These are phyloP conservation scores for Calocera cornea DNA, from an alignment of 768 basidiomycete genomes.

Conservation along the genomic window DNA sequence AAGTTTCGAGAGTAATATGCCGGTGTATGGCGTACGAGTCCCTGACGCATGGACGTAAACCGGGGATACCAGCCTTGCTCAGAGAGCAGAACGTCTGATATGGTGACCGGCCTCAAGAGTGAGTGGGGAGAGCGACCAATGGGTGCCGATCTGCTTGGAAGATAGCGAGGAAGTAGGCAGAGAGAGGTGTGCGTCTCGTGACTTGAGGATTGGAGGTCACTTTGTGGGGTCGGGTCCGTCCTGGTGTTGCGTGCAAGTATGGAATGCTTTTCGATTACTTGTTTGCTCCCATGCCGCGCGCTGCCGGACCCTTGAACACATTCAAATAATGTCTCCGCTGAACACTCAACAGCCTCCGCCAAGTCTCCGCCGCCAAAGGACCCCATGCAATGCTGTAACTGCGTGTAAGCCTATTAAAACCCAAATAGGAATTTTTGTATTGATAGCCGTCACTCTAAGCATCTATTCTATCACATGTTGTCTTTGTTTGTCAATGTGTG, in stretches of 20 bases:
- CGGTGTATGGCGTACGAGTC: neutral
- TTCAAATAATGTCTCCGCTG: too few species aligned
- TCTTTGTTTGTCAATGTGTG: too few species aligned
- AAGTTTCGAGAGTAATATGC: neutral
- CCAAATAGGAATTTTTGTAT: too few species aligned
- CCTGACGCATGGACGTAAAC: conserved; percentile 4
- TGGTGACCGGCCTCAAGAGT: neutral
- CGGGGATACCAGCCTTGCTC: neutral
- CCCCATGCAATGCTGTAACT: too few species aligned
- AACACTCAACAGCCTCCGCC: too few species aligned
- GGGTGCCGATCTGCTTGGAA: neutral
- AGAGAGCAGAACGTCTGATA: neutral
- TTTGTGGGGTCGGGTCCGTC: neutral
- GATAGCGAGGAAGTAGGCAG: neutral
- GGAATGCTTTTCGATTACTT: too few species aligned
- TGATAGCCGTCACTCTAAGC: too few species aligned
- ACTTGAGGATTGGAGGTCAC: neutral
- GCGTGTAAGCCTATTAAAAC: too few species aligned
- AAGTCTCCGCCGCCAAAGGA: too few species aligned
- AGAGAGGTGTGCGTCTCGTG: neutral
- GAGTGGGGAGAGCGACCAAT: neutral
- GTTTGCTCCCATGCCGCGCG: too few species aligned
- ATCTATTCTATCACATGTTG: too few species aligned
- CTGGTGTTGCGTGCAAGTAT: neutral
- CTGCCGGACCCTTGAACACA: too few species aligned